Evolutionary conservation across 2,329 filamentous ascomycete genomes (phyloP), one percentile per base, ranked within the genome.

Genomic region (Tolypocladium ophioglossoides): DNA sequence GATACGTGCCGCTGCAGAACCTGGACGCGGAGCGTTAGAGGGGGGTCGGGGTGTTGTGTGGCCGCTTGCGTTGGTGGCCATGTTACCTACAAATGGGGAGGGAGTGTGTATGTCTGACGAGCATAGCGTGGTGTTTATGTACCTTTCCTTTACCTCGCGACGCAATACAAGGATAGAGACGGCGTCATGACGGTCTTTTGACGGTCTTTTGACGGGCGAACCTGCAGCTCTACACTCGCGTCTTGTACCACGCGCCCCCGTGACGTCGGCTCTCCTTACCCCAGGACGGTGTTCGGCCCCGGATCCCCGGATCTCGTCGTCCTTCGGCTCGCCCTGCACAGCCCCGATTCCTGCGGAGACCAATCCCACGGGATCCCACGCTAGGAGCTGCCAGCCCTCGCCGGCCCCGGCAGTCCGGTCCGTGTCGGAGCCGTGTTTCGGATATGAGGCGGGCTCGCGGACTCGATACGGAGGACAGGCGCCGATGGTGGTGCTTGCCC

Each of bases 1-100:
- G 80, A 6, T 86, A 86, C 61, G 78, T 85, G 49, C 79, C 80
- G 53, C 66, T 86, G 58, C 72, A 77, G 52, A 77, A 74, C 52
- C 64, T 83, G 55, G 80, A 83, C 47, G 60, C 58, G 27, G 64
- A 62, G 54, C 54, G 41, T 20, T 34, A 35, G 27, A 32, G 37
- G 14, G 1, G 27, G 14, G 9, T 1, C 6, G n/a, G 14, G 50
- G 37, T 9, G 50, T 20, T n/a, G 18, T 10, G n/a, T 8, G 16
- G 18, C 16, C 27, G 44, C n/a, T n/a, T n/a, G n/a, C n/a, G n/a
- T n/a, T n/a, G 7, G 18, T 53, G 35, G 20, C 22, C 34, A 37
- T 52, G 48, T 16, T 30, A 11, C 3, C 11, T n/a, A 24, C 16
- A 18, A n/a, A n/a, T 11, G 6, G 27, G 27, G 27, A 30, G 27